Base-by-base conservation (phyloP, 345 rosid species). In the Bruguiera sexangula region DNA sequence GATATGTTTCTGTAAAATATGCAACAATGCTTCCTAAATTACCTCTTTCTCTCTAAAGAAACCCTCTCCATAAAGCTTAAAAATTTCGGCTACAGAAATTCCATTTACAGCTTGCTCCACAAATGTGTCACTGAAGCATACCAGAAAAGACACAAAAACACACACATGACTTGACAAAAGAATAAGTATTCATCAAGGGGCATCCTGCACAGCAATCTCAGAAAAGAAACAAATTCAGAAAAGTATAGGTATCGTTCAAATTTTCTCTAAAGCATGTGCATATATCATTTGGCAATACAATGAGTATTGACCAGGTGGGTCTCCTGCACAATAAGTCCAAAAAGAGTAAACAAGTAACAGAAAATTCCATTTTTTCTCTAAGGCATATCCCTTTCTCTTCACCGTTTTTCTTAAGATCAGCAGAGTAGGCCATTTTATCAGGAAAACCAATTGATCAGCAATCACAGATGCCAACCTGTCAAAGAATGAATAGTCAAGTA, bases 21-120 rank as follows among this genome's bases (percentile, higher is more conserved):
- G 51, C 43, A 39, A 29, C 16, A 54, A 37, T 37, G 34, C 50
- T 68, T 58, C 51, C 37, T 27, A 43, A 71, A 73, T 8, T 75
- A 88, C 98, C 98, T 95, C 99, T 73, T 86, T 92, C n/a, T 82
- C 82, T 79, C 99, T 86, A 80, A 95, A 92, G 82, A 83, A 89
- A 43, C 74, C 82, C 67, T 94, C 99, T 66, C 99, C 97, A 62
- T 87, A 83, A 24, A 78, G 85, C 76, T 84, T 82, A 78, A 94
- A 94, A 13, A 94, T 88, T 70, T 91, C 92, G 72, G 97, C 83
- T 21, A 94, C 93, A n/a, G 96, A 72, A 50, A 82, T 80, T 78
- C 92, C 97, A 59, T 80, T 75, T 32, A 78, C 80, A 1, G 78
- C 82, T 60, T 89, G 74, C 85, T 94, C 99, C 60, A 94, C 78